Percentiles rank a stretch among this genome's conserved stretches.
phyloP scores from a whole-genome alignment of 2,329 filamentous ascomycete genomes.

The Neofusicoccum cordaticola region DNA sequence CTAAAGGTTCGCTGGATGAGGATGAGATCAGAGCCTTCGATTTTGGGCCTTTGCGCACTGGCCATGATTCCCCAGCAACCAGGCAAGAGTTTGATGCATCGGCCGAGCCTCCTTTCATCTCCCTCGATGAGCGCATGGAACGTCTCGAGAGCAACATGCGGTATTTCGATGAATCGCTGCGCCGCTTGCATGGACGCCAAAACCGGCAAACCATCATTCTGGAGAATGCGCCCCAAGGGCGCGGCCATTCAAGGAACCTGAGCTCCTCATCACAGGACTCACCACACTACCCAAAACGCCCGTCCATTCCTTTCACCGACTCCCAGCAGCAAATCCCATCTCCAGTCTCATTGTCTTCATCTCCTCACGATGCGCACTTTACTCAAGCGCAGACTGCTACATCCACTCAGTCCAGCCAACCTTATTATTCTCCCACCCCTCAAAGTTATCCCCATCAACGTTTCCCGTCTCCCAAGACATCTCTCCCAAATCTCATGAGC shows the following conservation, averaged over 20 bases:
- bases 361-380: not conserved
- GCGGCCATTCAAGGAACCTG: constrained; percentile 29
- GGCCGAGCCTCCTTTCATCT: constrained; percentile 22
- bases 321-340: constrained; percentile 1
- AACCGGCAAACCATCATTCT: constrained; percentile 40
- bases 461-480: not conserved
- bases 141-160: constrained; percentile 31
- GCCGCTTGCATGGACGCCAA: constrained; percentile 31
- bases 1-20: not conserved
- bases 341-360: constrained; percentile 4
- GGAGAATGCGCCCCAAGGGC: constrained; percentile 34
- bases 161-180: constrained; percentile 31
- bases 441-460: not conserved
- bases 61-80: constrained; percentile 18
- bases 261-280: constrained; percentile 25
- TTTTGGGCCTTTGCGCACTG: constrained; percentile 32
- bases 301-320: constrained; percentile 11
- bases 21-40: constrained; percentile 34
- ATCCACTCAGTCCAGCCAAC: not conserved
- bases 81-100: constrained; percentile 1
- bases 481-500: constrained; percentile 5
- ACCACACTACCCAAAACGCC: constrained; percentile 1
- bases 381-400: not conserved
- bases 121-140: constrained; percentile 35
- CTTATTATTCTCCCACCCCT: not conserved